Base-by-base conservation (phyloP, 1,284 basidiomycete species). In the Golubevia pallescens region DNA sequence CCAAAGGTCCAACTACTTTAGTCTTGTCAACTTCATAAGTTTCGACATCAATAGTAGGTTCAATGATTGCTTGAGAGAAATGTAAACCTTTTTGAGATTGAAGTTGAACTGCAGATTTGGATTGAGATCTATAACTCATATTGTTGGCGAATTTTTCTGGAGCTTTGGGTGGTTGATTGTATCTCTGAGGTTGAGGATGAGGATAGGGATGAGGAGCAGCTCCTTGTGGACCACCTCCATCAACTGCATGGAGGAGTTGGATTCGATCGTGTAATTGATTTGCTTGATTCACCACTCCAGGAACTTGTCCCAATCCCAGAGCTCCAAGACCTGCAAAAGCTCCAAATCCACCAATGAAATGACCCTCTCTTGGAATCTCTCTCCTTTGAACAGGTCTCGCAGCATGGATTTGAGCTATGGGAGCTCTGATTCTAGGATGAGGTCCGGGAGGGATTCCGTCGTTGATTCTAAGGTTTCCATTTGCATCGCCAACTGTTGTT, bases 21-120 rank as follows among this genome's bases (percentile, higher is more conserved):
- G 66, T 66, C 48, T 77, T 69, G 65, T 76, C 78, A n/a, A 72
- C 71, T 10, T 72, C 69, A 42, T 73, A 71, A 3, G 69, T 72
- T 3, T 82, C 80, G 16, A 82, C 67, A 56, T 82, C 80, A 54
- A 82, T 67, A 5, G 80, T 74, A 16, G 80, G 80, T 68, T 80
- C 80, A 38, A 79, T 68, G 57, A 82, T 70, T 53, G 58, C 63
- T 14, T 77, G 67, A 16, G 71, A 67, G 60, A 75, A 77, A 7
- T 69, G 8, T 48, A 48, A 48, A 13, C 42, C 42, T 13, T 10
- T 16, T 48, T 48, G 42, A 13, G 8, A 13, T 48, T 48, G 42
- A 28, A 28, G 28, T 28, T 28, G 28, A 28, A 28, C 28, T 28
- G 28, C 28, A 28, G 28, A 28, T 28, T 28, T 28, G 28, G 28